Evolutionary conservation across 208 protist species (phyloP).

Genomic region (Acanthamoeba lenticulata): DNA sequence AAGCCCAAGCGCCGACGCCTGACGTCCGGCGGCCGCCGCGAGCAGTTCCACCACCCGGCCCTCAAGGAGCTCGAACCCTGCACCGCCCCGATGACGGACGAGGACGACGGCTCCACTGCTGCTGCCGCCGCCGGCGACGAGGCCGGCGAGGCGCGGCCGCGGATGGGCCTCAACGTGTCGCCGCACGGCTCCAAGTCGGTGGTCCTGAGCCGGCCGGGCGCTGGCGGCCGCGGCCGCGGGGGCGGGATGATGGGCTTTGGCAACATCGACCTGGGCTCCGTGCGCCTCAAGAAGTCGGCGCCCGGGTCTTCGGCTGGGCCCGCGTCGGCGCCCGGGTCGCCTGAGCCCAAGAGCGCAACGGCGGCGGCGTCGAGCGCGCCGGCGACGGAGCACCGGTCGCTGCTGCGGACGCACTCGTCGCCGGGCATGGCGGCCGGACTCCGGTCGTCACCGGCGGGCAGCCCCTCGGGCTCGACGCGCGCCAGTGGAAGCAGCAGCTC

Average conservation of each 20-base stretch:
- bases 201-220: background rate
- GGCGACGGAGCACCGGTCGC: background rate
- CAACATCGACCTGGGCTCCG: slow-evolving; percentile 43
- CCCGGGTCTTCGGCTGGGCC: background rate
- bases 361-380: background rate
- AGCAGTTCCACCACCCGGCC: background rate
- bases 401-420: background rate
- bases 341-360: background rate
- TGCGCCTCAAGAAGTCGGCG: slow-evolving; percentile 31
- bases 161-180: background rate
- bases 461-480: background rate
- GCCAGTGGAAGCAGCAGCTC: background rate
- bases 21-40: background rate
- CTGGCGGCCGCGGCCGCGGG: background rate
- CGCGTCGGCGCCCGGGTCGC: background rate
- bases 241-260: slow-evolving; percentile 32
- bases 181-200: slow-evolving; percentile 30
- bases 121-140: background rate
- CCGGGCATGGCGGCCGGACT: background rate
- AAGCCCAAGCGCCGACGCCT: background rate
- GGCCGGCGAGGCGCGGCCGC: background rate
- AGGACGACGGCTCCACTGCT: background rate
- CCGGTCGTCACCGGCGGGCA: background rate
- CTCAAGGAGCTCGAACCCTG: slow-evolving; percentile 46
- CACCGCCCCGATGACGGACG: background rate